Base-by-base conservation (phyloP, 495 filamentous ascomycete species). In the Astrocystis sublimbata region DNA sequence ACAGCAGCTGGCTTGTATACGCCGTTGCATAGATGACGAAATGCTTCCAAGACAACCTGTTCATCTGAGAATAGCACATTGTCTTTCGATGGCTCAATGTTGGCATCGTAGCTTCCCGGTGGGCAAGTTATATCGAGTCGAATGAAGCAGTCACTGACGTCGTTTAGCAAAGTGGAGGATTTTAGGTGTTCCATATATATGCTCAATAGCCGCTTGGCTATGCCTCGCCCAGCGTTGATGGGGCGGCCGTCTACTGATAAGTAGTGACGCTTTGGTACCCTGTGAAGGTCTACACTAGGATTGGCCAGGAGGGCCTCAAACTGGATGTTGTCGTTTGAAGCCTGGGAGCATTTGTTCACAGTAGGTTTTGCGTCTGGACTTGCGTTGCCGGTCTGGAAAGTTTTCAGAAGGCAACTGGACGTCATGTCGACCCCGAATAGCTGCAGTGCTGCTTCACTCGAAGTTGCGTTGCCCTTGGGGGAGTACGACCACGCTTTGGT, bases 41-140 rank as follows among this genome's bases (percentile, higher is more conserved):
- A 79, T 4, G 81, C 61, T 3, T 71, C 66, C 3, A 76, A 46
- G 8, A 96, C 57, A 2, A 64, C 3, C 0, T 84, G 70, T 30
- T 85, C 78, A 43, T 94, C 77, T 28, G 81, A 77, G 68, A 98
- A 96, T 0, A 96, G 56, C 2, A 97, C 84, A 71, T 97, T 88
- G 63, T 97, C 89, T 70, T 98, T 98, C 0, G 88, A 84, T 0
- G 93, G 92, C 68, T 98, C 92, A 54, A 98, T 81, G 66, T 97
- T 98, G 2, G 85, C 81, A 76, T 98, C 93, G 63, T 98, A 97
- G 50, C 80, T 88, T 13, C 83, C 85, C 4, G 69, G 71, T 1
- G 88, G 85, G 66, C 93, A 97, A 4, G 68, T 67, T 6, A 98
- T 83, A 58, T 92, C 86, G 43, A 98, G 65, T 15, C 81, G 83